Conservation (phyloP, 306 rosid species). For the Quercus berberidifolia region DNA sequence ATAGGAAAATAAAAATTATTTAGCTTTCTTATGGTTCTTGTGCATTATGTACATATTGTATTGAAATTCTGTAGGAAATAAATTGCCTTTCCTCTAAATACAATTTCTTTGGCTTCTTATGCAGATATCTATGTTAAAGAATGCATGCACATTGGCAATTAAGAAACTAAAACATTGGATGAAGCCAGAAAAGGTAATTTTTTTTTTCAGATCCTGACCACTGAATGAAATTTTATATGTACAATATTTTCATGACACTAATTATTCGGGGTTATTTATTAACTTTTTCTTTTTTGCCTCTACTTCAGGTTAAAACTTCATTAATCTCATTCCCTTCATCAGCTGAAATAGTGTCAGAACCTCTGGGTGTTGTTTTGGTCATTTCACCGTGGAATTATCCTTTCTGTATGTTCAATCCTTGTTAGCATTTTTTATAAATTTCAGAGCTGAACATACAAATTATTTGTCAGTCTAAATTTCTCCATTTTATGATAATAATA, state of each 20-base stretch:
- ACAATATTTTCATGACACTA: background rate
- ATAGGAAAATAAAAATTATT: background rate
- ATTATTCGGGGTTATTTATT: background rate
- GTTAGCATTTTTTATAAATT: slow-evolving; percentile 11
- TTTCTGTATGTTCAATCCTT: slow-evolving; percentile 61
- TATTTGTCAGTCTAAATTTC: slow-evolving; percentile 1
- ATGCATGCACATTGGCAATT: slow-evolving; percentile 51
- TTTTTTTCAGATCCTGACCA: slow-evolving; percentile 9
- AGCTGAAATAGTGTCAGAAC: slow-evolving; percentile 93
- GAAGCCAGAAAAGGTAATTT: slow-evolving; percentile 71
- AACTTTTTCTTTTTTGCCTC: background rate
- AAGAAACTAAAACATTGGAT: slow-evolving; percentile 73
- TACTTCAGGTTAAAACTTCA: slow-evolving; percentile 72
- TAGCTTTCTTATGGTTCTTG: background rate
- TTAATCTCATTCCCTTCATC: slow-evolving; percentile 80
- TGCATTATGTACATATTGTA: background rate
- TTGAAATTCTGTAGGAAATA: background rate
- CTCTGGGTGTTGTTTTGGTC: slow-evolving; percentile 75
- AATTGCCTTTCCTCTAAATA: too few relatives aligned
- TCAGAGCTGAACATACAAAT: slow-evolving; percentile 1
- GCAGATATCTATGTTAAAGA: slow-evolving; percentile 73
- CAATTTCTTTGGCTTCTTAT: slow-evolving; percentile 22
- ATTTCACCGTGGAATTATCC: slow-evolving; percentile 99
- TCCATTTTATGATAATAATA: slow-evolving; percentile 1
- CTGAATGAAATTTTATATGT: background rate